Evolutionary conservation across 805 yeast species (phyloP), one percentile per base, ranked within the genome.

Genomic region (Kodamaea laetipori): DNA sequence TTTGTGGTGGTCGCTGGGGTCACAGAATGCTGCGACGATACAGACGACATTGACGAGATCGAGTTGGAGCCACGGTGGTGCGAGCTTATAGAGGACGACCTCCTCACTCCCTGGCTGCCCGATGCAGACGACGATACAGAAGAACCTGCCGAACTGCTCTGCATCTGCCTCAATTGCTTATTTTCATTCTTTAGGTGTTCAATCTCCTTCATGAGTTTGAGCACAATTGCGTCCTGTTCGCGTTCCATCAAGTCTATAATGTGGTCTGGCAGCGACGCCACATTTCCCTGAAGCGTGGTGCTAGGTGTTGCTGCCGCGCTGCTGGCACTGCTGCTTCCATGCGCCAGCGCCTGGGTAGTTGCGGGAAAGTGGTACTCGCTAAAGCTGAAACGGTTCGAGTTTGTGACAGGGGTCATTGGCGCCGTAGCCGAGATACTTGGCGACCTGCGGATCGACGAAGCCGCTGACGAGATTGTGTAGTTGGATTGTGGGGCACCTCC

Each of bases 171-270:
- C 37, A 78, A 60, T 7, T 54, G 47, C 31, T 67, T 67, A 51
- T 77, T 79, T 51, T 82, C 87, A 12, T 77, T 78, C 50, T 74
- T 77, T 47, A 84, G 60, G 5, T 51, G 45, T 18, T 68, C 69
- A 26, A 84, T 82, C 56, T 84, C 88, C 42, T 76, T 74, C 79
- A 82, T 82, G 32, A 84, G 64, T 57, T 74, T 77, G 55, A 83
- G 64, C 13, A 84, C 90, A 17, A 83, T 81, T 2, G 86, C 87
- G 55, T 84, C 90, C 58, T 84, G 90, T 61, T 84, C 89, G 41
- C 81, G 71, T 53, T 84, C 90, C 81, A 84, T 78, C 26, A 72
- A 57, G 55, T 80, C 82, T 28, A 80, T 73, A 13, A 78, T 67
- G 48, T 78, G 76, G 21, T 75, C 82, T 6, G 45, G 45, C 38